A percentile compares a stretch with the other conserved stretches of the same genome.
Evolutionary conservation across 2,329 filamentous ascomycete species (phyloP).

Genomic region (Alternaria burnsii): DNA sequence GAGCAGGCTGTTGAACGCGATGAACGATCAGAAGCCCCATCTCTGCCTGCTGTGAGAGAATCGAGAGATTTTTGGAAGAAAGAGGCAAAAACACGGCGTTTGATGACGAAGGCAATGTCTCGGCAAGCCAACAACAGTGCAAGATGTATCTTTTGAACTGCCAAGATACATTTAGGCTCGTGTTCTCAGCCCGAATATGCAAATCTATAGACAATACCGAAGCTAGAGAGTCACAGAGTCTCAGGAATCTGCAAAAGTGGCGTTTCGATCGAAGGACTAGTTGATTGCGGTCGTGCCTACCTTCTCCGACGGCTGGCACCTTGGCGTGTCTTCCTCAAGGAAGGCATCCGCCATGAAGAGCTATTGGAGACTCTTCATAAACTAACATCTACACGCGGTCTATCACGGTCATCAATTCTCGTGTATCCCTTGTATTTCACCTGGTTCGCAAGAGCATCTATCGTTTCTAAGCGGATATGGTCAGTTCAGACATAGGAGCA

Average conservation of each 20-base stretch:
- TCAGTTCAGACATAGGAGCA: conserved; percentile 4
- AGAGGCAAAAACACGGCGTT: neutral
- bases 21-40: neutral
- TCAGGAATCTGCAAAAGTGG: neutral
- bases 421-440: neutral
- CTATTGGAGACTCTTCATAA: neutral
- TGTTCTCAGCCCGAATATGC: neutral
- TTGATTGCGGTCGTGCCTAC: neutral
- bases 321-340: conserved; percentile 2
- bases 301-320: neutral
- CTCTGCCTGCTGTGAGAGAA: neutral
- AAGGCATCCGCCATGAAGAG: neutral
- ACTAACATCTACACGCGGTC: neutral
- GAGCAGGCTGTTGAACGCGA: neutral
- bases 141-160: neutral
- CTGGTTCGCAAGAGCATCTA: neutral
- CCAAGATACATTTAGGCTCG: neutral
- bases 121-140: neutral
- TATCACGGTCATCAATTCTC: neutral
- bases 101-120: neutral
- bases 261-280: neutral
- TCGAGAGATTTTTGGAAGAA: neutral
- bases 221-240: neutral
- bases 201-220: neutral
- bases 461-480: conserved; percentile 13